Evolutionary conservation across 2,329 filamentous ascomycete genomes (phyloP).

Genomic region (Trichophyton mentagrophytes): DNA sequence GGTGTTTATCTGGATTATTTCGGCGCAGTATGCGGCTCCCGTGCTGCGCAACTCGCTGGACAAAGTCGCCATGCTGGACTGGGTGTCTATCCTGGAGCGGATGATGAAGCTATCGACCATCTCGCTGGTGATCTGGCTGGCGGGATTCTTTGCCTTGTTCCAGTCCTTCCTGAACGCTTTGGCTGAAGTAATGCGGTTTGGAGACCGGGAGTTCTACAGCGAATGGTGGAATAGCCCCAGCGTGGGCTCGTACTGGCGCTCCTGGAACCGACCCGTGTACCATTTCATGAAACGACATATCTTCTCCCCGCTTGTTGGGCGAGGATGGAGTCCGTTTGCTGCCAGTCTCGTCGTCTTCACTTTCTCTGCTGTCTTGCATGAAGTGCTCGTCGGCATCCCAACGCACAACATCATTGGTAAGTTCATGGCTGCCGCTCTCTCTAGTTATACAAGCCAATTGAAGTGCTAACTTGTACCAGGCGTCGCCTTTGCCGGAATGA

Average conservation of each 20-base stretch:
- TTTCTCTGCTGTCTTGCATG: constrained; percentile 78
- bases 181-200: constrained; percentile 80
- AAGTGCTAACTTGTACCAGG: constrained; percentile 36
- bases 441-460: too few species aligned
- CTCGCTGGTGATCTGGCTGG: constrained; percentile 89
- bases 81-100: constrained; percentile 72
- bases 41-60: constrained; percentile 80
- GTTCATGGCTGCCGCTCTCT: constrained; percentile 14
- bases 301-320: constrained; percentile 72
- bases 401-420: constrained; percentile 85
- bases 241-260: constrained; percentile 80
- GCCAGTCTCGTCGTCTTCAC: constrained; percentile 77
- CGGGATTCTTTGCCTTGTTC: constrained; percentile 93
- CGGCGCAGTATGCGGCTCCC: constrained; percentile 85
- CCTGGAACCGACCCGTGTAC: constrained; percentile 96
- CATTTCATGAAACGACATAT: constrained; percentile 93
- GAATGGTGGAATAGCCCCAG: constrained; percentile 96
- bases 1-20: constrained; percentile 90
- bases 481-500: constrained; percentile 88
- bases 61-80: constrained; percentile 68
- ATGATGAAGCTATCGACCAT: constrained; percentile 93
- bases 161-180: constrained; percentile 85
- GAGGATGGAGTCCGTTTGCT: constrained; percentile 58
- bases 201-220: constrained; percentile 86
- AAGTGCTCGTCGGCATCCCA: constrained; percentile 82